Percentiles rank a stretch among this genome's conserved stretches.
Evolutionary conservation across 1,139 yeast species (phyloP).

Genomic region (Kluyveromyces sp.): DNA sequence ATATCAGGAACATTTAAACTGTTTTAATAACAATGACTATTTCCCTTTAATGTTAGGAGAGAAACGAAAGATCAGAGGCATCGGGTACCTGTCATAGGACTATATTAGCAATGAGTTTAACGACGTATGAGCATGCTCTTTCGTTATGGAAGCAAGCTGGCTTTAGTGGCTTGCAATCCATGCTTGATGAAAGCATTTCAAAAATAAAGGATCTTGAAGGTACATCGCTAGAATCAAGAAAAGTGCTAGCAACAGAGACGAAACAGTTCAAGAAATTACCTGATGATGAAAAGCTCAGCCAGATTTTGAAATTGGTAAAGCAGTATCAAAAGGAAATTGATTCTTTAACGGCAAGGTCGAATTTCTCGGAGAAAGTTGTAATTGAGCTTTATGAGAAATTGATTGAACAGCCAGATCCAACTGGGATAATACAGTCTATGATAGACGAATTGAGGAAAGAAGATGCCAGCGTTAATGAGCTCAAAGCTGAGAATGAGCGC

Average conservation of each 20-base stretch:
- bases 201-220: conserved; percentile 67
- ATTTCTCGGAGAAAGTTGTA: conserved; percentile 63
- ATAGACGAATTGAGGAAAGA: conserved; percentile 45
- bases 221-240: conserved; percentile 58
- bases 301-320: conserved; percentile 65
- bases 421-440: conserved; percentile 67
- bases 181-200: conserved; percentile 67
- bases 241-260: conserved; percentile 70
- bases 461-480: conserved; percentile 44
- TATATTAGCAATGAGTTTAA: conserved; percentile 17
- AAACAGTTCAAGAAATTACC: conserved; percentile 70
- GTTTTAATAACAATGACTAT: no score
- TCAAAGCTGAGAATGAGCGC: conserved; percentile 46
- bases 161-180: conserved; percentile 57
- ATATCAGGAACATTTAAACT: no score
- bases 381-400: conserved; percentile 66
- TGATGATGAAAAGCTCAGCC: conserved; percentile 53
- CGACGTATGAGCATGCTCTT: conserved; percentile 54
- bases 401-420: conserved; percentile 92
- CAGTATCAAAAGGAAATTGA: conserved; percentile 87
- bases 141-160: conserved; percentile 73
- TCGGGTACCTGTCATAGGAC: not conserved
- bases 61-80: not conserved
- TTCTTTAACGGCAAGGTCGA: conserved; percentile 66
- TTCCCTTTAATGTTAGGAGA: not conserved